Percentiles rank a stretch among this genome's conserved stretches.
These are phyloP conservation scores for Boletus pseudopeckii DNA, from an alignment of 768 basidiomycete genomes.

Conservation along the genomic window DNA sequence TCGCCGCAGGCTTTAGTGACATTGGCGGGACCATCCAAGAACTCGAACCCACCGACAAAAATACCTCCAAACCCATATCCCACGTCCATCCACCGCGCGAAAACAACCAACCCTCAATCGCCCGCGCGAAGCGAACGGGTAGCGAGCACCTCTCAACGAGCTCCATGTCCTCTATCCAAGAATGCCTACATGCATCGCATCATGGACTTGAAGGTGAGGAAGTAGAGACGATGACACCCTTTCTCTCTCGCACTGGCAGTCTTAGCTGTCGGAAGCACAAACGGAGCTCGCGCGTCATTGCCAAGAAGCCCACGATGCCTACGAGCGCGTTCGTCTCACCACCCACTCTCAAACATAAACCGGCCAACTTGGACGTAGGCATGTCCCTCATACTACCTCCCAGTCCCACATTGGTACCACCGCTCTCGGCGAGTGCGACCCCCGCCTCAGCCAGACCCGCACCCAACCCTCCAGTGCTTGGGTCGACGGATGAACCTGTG, in stretches of 20 bases:
- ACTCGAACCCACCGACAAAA: neutral
- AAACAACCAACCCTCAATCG: constrained; percentile 23
- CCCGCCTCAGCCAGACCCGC: neutral
- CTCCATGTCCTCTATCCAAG: constrained; percentile 44
- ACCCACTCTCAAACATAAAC: neutral
- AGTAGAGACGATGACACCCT: neutral
- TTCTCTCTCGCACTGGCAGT: constrained; percentile 17
- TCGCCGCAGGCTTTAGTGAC: constrained; percentile 45
- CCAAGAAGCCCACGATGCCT: neutral
- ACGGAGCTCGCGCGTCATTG: constrained; percentile 2
- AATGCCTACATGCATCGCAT: constrained; percentile 3
- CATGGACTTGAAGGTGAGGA: neutral
- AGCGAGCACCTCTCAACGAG: constrained; percentile 42
- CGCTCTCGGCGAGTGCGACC: neutral
- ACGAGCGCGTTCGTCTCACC: neutral
- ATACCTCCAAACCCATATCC: neutral
- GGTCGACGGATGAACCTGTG: constrained; percentile 16
- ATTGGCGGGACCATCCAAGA: constrained; percentile 23
- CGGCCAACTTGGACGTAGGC: constrained; percentile 8
- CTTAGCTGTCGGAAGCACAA: constrained; percentile 13
- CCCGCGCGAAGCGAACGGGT: constrained; percentile 20
- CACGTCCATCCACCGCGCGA: constrained; percentile 5
- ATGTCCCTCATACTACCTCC: constrained; percentile 10
- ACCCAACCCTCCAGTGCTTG: neutral
- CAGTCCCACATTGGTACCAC: constrained; percentile 9